Conservation (phyloP, 2,329 filamentous ascomycete genomes). For the Alternaria gansuensis region DNA sequence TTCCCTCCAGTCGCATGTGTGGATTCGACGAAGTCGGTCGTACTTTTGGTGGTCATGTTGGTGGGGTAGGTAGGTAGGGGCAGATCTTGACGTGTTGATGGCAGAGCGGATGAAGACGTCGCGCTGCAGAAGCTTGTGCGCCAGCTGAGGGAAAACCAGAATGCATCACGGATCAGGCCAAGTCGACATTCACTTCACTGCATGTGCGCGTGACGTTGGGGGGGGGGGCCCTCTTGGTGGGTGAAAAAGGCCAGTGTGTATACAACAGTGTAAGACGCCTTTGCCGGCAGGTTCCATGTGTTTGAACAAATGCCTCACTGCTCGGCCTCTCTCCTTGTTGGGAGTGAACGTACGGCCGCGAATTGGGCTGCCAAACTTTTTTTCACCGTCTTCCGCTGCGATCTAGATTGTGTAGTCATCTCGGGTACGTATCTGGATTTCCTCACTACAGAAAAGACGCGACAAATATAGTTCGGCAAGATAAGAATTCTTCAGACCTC, state of each 20-base stretch:
- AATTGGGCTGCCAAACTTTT: slow-evolving; percentile 8
- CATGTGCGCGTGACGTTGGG: slow-evolving; percentile 45
- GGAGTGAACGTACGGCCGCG: slow-evolving; percentile 1
- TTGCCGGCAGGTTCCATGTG: slow-evolving; percentile 2
- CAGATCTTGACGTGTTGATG: neutral
- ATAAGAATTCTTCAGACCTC: neutral
- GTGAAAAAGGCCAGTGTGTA: slow-evolving; percentile 16
- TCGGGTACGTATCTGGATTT: neutral
- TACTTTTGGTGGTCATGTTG: slow-evolving; percentile 33
- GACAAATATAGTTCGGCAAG: neutral
- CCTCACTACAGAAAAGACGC: neutral
- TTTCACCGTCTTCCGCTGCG: slow-evolving; percentile 3
- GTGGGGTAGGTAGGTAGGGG: slow-evolving; percentile 37
- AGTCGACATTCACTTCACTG: slow-evolving; percentile 26
- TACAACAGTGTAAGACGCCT: slow-evolving; percentile 13
- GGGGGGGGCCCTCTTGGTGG: slow-evolving; percentile 28
- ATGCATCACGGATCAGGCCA: slow-evolving; percentile 11
- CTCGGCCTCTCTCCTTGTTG: slow-evolving; percentile 3
- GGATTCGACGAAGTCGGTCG: slow-evolving; percentile 30
- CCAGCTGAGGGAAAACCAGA: slow-evolving; percentile 10
- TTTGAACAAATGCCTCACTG: slow-evolving; percentile 9
- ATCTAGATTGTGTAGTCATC: slow-evolving; percentile 4
- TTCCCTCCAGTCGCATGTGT: slow-evolving; percentile 27
- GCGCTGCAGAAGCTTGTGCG: neutral
- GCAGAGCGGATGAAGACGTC: neutral